Base-by-base conservation (phyloP, 2,329 filamentous ascomycete species). In the Nakataea oryzae region DNA sequence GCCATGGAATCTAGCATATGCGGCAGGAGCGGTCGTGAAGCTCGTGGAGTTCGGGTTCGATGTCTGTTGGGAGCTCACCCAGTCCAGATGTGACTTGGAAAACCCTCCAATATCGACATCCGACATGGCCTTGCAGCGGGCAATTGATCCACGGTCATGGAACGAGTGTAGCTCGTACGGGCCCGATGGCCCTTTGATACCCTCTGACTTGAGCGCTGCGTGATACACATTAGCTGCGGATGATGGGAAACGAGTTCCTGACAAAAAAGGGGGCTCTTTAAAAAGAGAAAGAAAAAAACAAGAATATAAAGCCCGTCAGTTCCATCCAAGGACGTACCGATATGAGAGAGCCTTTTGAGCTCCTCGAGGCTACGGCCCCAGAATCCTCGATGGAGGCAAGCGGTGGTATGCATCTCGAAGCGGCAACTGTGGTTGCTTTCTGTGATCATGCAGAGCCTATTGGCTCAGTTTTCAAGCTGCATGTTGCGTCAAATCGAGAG, bases 41-140 rank as follows among this genome's bases (percentile, higher is more conserved):
- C 62, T 61, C 29, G 65, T 54, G 2, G 65, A 17, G 34, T 65
- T 14, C 13, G 64, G 11, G 17, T 60, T 50, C 3, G 70, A 62
- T 9, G 66, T 58, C 57, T 64, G 50, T 41, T 63, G 56, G 21
- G 69, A 60, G 4, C 73, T 76, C 54, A 86, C 77, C 72, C 85
- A 87, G 68, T 93, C 88, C 64, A 97, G 79, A 57, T 84, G 77
- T 55, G 86, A 88, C 24, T 83, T 84, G 41, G 93, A 96, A 76
- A 85, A 93, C 63, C 93, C 95, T 65, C 93, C 93, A 28, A 96
- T 91, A 69, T 93, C 88, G 63, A 81, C 80, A 73, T 99, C 93
- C 67, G 87, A 90, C 86, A 97, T 95, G 66, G 89, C 79, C 73
- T 96, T 95, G 74, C 81, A 84, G 65, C 78, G 75, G 47, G 74